A percentile compares a stretch with the other conserved stretches of the same genome.
phyloP scores from a whole-genome alignment of 2,329 filamentous ascomycete genomes.

The Pseudocercospora fuligena region DNA sequence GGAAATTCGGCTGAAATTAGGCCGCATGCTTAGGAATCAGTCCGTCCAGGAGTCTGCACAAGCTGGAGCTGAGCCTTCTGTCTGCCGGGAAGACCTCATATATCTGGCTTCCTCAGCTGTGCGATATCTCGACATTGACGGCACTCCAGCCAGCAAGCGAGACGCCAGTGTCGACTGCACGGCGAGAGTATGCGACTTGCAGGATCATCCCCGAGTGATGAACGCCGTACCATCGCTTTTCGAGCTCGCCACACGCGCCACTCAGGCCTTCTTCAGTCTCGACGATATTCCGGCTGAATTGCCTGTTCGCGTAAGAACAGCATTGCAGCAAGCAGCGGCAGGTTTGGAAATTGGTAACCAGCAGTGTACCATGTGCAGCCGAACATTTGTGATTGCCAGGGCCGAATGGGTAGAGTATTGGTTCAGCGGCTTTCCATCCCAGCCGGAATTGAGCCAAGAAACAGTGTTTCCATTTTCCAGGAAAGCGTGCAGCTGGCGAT shows the following conservation, averaged over 20 bases:
- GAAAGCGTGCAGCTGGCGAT: slow-evolving; percentile 40
- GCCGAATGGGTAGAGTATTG: slow-evolving; percentile 46
- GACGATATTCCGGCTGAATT: slow-evolving; percentile 33
- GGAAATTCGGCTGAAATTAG: slow-evolving; percentile 30
- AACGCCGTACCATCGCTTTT: slow-evolving; percentile 41
- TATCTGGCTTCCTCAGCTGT: slow-evolving; percentile 37
- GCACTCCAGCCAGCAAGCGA: slow-evolving; percentile 25
- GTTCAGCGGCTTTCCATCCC: slow-evolving; percentile 34
- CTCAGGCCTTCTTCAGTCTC: slow-evolving; percentile 33
- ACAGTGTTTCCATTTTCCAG: slow-evolving; percentile 41
- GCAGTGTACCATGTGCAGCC: slow-evolving; percentile 40
- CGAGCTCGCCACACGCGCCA: slow-evolving; percentile 40
- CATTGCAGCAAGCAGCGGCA: slow-evolving; percentile 29
- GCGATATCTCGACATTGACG: slow-evolving; percentile 40
- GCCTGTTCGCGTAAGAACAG: slow-evolving; percentile 28
- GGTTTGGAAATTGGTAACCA: slow-evolving; percentile 34
- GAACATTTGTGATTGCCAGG: slow-evolving; percentile 37
- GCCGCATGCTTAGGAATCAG: slow-evolving; percentile 28
- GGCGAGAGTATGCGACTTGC: slow-evolving; percentile 8
- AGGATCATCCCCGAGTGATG: slow-evolving; percentile 12
- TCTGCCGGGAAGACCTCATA: slow-evolving; percentile 35
- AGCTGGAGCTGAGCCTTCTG: slow-evolving; percentile 17
- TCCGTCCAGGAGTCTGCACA: slow-evolving; percentile 23
- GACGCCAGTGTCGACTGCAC: slow-evolving; percentile 5
- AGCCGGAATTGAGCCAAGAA: slow-evolving; percentile 35